Base-by-base conservation (phyloP, 345 rosid genomes). In the Aquilaria sinensis region DNA sequence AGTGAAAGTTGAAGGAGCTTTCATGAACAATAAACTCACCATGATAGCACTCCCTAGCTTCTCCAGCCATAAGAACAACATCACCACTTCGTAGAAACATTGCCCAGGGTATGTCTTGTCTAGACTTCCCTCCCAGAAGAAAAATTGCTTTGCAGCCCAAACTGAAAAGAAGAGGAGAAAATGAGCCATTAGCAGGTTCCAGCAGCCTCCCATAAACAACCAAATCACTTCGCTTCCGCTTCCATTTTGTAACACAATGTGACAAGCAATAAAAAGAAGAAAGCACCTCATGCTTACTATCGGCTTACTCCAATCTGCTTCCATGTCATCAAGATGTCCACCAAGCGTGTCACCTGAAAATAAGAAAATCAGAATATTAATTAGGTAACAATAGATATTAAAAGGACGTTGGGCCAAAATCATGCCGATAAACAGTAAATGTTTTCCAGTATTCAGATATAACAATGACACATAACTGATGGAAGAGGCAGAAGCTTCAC, bases 271-370 rank as follows among this genome's bases (percentile, higher is more conserved):
- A 29, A 12, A 12, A 51, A 14, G 37, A 34, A 56, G 60, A 6
- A 47, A 30, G 34, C 72, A 90, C 99, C 99, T 94, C 80, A 94
- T 74, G 91, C 99, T 94, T 60, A 88, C 96, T 55, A 94, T 37
- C 37, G 97, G 96, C 66, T 85, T 94, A 68, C 90, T 90, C 99
- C 96, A 94, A 65, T 90, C 97, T 29, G 72, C 86, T 82, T 93
- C 98, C 98, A 90, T 90, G 67, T 90, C 99, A 78, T 90, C 99
- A 65, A 88, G 82, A 73, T 94, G 99, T 32, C 97, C 99, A 57
- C 98, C 98, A 43, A 93, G 87, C 41, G 94, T 74, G 82, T 90
- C 98, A 57, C 92, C 43, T 94, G 74, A 65, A 60, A 60, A 70
- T 34, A 51, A 29, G 63, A 51, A 4, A 2, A 14, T 68, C 1